These are phyloP conservation scores for Quercus phellos DNA, from an alignment of 331 rosid genomes.

Conservation along the genomic window DNA sequence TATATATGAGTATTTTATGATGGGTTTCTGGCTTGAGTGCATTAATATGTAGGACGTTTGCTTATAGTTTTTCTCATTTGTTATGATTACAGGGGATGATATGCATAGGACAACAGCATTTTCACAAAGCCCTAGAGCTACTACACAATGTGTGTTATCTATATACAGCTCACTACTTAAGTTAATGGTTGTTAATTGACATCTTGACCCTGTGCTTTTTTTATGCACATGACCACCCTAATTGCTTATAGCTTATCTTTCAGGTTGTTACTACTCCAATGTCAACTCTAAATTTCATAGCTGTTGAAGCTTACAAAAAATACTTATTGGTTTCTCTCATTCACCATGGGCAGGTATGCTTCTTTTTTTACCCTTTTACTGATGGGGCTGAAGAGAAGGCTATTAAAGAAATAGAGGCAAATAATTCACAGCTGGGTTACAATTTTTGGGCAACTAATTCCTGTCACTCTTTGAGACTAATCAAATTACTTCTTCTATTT, in stretches of 20 bases:
- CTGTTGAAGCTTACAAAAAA: conserved; percentile 88
- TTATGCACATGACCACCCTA: background rate
- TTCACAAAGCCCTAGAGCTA: conserved; percentile 78
- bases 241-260: conserved; percentile 22
- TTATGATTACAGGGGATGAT: conserved; percentile 64
- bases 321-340: conserved; percentile 76
- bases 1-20: too few relatives aligned
- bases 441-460: background rate
- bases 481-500: background rate
- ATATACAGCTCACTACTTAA: conserved; percentile 6
- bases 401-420: background rate
- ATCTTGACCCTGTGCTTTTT: background rate
- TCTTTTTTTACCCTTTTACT: background rate
- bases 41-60: background rate
- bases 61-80: conserved; percentile 25
- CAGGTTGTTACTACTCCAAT: conserved; percentile 98
- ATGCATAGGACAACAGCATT: conserved; percentile 80
- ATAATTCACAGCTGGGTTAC: background rate
- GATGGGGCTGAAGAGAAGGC: background rate
- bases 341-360: conserved; percentile 71
- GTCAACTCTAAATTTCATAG: conserved; percentile 63
- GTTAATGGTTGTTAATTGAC: conserved; percentile 5
- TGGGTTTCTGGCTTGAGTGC: background rate
- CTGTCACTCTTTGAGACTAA: background rate
- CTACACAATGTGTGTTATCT: conserved; percentile 65